A percentile compares a stretch with the other conserved stretches of the same genome.
Conservation (phyloP, 2,329 filamentous ascomycete species). For the Berkeleyomyces basicola region DNA sequence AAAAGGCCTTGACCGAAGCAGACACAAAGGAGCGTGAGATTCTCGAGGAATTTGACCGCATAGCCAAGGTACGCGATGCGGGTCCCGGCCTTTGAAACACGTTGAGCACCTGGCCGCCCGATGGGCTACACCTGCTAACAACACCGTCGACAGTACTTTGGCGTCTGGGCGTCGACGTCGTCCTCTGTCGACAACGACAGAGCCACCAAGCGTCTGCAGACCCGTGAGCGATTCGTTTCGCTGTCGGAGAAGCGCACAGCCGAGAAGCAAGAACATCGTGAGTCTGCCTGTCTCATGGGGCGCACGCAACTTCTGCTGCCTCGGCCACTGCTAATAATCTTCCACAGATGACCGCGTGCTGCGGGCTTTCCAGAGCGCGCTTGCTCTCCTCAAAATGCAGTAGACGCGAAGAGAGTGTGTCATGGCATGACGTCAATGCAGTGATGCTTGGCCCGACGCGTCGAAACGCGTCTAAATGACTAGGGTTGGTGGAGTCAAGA, state of each 20-base stretch:
- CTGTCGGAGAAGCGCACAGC: slow-evolving; percentile 55
- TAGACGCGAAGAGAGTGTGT: not conserved
- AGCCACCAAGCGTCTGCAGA: slow-evolving; percentile 64
- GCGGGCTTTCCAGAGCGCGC: slow-evolving; percentile 43
- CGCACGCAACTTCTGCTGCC: not conserved
- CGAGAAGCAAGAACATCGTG: slow-evolving; percentile 67
- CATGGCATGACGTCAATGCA: not conserved
- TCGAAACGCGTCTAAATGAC: not conserved
- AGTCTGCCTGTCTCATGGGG: slow-evolving; percentile 21
- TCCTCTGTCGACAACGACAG: slow-evolving; percentile 58
- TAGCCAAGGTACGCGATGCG: slow-evolving; percentile 39
- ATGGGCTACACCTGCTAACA: not conserved
- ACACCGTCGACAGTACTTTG: slow-evolving; percentile 46
- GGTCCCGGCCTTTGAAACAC: no score
- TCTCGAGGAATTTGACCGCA: slow-evolving; percentile 46
- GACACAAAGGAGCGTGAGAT: slow-evolving; percentile 48
- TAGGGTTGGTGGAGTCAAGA: not conserved
- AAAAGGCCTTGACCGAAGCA: slow-evolving; percentile 45
- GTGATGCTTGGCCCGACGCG: not conserved
- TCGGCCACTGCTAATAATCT: not conserved
- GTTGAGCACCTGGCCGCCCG: no score
- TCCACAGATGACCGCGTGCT: slow-evolving; percentile 32
- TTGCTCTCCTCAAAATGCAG: slow-evolving; percentile 32
- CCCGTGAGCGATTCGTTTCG: slow-evolving; percentile 59
- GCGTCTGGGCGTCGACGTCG: slow-evolving; percentile 59